These are phyloP conservation scores for Oryza glaberrima DNA, from an alignment of 176 grass and related monocot species.

Conservation along the genomic window DNA sequence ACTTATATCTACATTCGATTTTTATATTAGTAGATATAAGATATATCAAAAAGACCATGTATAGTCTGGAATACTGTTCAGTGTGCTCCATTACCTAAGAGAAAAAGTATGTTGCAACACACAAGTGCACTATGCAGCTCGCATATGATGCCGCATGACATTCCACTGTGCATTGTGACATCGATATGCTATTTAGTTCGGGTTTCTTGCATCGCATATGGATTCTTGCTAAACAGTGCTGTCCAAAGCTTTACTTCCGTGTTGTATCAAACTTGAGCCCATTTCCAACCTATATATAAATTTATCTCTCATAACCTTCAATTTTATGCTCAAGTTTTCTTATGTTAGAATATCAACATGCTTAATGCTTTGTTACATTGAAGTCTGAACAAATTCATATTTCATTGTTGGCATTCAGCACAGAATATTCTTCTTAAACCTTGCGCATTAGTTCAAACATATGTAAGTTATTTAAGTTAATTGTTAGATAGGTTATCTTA, in stretches of 20 bases:
- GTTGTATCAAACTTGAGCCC: not conserved
- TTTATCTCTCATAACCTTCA: not conserved
- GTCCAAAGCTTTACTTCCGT: not conserved
- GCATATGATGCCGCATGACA: not conserved
- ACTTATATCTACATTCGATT: not conserved
- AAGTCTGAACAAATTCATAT: not conserved
- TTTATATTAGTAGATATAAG: no score
- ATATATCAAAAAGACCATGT: not conserved
- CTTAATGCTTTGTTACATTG: not conserved
- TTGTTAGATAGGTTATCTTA: not conserved
- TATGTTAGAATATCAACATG: not conserved
- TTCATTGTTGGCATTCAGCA: not conserved
- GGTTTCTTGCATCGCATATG: not conserved
- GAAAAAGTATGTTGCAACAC: not conserved
- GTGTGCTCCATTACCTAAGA: not conserved
- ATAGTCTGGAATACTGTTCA: not conserved
- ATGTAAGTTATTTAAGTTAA: not conserved
- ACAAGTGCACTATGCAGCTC: no score
- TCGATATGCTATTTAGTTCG: not conserved
- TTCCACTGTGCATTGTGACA: not conserved
- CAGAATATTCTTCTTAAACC: not conserved
- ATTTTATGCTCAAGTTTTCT: not conserved
- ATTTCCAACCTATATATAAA: conserved; percentile 5
- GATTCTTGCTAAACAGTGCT: not conserved
- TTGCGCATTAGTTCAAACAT: not conserved